phyloP scores from a whole-genome alignment of 2,329 filamentous ascomycete genomes.

The Fusarium begoniae region DNA sequence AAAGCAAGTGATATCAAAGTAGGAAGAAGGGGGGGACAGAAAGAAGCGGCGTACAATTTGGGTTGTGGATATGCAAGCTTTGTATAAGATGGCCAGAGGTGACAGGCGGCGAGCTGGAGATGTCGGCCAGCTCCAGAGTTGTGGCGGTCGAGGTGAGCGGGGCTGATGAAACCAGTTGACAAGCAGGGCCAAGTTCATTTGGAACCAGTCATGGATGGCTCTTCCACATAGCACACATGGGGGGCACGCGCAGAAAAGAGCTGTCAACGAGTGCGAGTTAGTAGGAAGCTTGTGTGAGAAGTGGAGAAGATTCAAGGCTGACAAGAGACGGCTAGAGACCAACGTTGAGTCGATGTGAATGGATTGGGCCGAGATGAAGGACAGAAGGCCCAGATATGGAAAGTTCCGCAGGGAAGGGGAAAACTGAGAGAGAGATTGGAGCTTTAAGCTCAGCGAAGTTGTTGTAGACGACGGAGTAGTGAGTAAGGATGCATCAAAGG shows the following conservation, averaged over 20 bases:
- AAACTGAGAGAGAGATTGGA: slow-evolving; percentile 1
- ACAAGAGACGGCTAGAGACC: slow-evolving; percentile 15
- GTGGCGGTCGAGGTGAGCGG: slow-evolving; percentile 52
- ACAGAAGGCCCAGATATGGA: slow-evolving; percentile 11
- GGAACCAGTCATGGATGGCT: slow-evolving; percentile 51
- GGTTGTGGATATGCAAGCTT: slow-evolving; percentile 35
- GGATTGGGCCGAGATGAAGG: slow-evolving; percentile 19
- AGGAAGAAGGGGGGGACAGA: slow-evolving; percentile 30
- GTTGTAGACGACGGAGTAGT: neutral
- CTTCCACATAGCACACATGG: slow-evolving; percentile 45
- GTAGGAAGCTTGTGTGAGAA: slow-evolving; percentile 12
- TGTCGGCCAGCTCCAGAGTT: slow-evolving; percentile 57
- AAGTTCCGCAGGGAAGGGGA: slow-evolving; percentile 7
- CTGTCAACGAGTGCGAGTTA: slow-evolving; percentile 45
- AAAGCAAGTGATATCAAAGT: neutral
- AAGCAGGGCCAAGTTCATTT: slow-evolving; percentile 57
- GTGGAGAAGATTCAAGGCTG: slow-evolving; percentile 23
- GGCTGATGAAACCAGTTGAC: slow-evolving; percentile 54
- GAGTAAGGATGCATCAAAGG: slow-evolving; percentile 4
- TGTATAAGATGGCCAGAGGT: slow-evolving; percentile 37
- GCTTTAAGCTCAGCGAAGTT: slow-evolving; percentile 13
- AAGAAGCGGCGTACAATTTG: slow-evolving; percentile 35
- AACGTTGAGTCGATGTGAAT: neutral
- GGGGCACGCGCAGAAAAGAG: slow-evolving; percentile 42
- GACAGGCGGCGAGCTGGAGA: slow-evolving; percentile 52